Conservation (phyloP, 495 filamentous ascomycete genomes). For the Acidomyces sp. region DNA sequence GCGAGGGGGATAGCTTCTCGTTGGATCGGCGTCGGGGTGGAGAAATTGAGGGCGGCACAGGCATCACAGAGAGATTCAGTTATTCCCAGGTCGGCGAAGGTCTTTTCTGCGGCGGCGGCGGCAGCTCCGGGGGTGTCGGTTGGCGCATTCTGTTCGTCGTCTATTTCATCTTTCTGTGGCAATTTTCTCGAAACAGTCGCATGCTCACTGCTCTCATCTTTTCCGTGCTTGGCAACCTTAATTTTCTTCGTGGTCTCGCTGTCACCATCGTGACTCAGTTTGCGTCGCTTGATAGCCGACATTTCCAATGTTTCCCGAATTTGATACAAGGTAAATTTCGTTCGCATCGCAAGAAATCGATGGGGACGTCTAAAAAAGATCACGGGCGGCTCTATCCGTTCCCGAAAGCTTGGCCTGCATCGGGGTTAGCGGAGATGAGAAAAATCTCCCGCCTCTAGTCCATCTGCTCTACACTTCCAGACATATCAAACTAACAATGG, state of each 20-base stretch:
- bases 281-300: conserved; percentile 17
- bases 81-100: conserved; percentile 77
- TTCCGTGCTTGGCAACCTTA: conserved; percentile 1
- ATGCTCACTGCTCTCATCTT: conserved; percentile 1
- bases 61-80: conserved; percentile 81
- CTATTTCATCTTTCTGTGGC: not conserved
- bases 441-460: conserved; percentile 1
- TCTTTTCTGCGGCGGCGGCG: no score
- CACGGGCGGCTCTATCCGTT: not conserved
- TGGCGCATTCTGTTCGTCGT: conserved; percentile 1
- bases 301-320: conserved; percentile 4
- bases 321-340: not conserved
- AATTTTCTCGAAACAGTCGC: not conserved
- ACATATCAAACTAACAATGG: conserved; percentile 42
- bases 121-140: no score
- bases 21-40: conserved; percentile 45
- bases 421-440: conserved; percentile 1
- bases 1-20: conserved; percentile 50
- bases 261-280: conserved; percentile 10
- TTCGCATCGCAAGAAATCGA: no score
- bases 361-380: no score
- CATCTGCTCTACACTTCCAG: no score
- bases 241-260: conserved; percentile 7
- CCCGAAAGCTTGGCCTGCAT: conserved; percentile 4
- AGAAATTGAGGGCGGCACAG: conserved; percentile 68